Percentiles rank a stretch among this genome's conserved stretches.
phyloP scores from a whole-genome alignment of 2,329 filamentous ascomycete genomes.

The Alternaria sp. region DNA sequence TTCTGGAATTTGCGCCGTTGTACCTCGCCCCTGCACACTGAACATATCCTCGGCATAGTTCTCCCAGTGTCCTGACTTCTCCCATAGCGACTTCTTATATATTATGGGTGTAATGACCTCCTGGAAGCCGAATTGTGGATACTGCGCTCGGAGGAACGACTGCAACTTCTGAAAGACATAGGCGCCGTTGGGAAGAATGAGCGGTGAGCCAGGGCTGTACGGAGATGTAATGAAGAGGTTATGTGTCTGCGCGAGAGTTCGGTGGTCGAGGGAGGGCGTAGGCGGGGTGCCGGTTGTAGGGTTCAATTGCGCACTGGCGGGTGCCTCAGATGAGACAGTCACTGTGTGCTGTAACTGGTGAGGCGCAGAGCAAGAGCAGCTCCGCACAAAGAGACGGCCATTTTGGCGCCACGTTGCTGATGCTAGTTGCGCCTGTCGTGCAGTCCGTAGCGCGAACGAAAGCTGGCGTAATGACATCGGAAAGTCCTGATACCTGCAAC shows the following conservation, averaged over 20 bases:
- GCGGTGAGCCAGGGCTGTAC: conserved; percentile 85
- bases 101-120: conserved; percentile 91
- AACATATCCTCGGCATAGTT: conserved; percentile 96
- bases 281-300: conserved; percentile 45
- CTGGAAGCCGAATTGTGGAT: conserved; percentile 83
- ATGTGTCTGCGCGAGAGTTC: conserved; percentile 63
- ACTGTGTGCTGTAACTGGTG: conserved; percentile 35
- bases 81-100: conserved; percentile 88
- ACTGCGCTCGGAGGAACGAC: conserved; percentile 82
- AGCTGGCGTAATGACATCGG: conserved; percentile 44
- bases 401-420: conserved; percentile 6
- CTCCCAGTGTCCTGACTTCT: conserved; percentile 83
- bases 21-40: conserved; percentile 70
- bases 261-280: conserved; percentile 58
- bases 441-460: conserved; percentile 22
- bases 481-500: conserved; percentile 28
- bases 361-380: conserved; percentile 48
- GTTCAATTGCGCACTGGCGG: conserved; percentile 36
- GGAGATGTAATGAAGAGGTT: conserved; percentile 80
- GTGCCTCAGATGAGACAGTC: conserved; percentile 25
- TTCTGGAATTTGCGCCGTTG: conserved; percentile 53
- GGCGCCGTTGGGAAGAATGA: conserved; percentile 83
- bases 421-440: conserved; percentile 18
- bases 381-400: conserved; percentile 25
- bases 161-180: conserved; percentile 85